These are phyloP conservation scores for Diaporthe ampelina DNA, from an alignment of 2,329 filamentous ascomycete genomes.

Conservation along the genomic window DNA sequence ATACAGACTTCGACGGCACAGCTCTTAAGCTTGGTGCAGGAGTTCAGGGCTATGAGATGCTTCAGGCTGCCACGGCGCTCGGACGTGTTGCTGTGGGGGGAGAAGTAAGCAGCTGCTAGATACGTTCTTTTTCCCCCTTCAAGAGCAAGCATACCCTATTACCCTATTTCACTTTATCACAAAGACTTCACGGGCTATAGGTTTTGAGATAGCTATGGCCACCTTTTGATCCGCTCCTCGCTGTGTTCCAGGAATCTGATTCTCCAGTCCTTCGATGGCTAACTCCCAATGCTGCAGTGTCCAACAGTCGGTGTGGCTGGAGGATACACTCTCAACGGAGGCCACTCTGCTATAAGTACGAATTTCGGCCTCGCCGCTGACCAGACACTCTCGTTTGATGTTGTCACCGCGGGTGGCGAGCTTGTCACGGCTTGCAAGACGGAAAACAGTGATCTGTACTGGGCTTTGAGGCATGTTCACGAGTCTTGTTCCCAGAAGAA, in stretches of 20 bases:
- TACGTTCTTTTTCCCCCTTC: too few species aligned
- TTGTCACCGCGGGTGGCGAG: conserved; percentile 61
- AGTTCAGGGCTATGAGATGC: conserved; percentile 65
- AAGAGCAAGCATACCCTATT: too few species aligned
- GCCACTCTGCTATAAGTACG: conserved; percentile 65
- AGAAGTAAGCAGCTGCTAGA: background rate
- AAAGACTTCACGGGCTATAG: too few species aligned
- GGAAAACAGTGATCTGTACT: conserved; percentile 63
- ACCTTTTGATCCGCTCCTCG: too few species aligned
- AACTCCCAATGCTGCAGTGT: background rate
- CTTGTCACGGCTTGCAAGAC: conserved; percentile 56
- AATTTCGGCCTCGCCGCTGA: conserved; percentile 64
- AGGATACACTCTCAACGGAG: conserved; percentile 64
- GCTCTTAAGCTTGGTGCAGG: conserved; percentile 70
- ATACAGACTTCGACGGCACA: conserved; percentile 56
- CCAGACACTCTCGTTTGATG: conserved; percentile 62
- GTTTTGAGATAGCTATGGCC: too few species aligned
- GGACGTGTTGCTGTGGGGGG: conserved; percentile 52
- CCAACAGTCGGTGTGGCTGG: conserved; percentile 64
- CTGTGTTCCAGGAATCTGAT: too few species aligned
- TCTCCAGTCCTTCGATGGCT: too few species aligned
- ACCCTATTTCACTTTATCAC: too few species aligned
- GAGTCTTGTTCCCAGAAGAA: background rate
- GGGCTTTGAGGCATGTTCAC: conserved; percentile 55
- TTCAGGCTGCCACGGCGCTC: conserved; percentile 60